Conservation (phyloP, 768 basidiomycete species). For the Termitomyces heimii region DNA sequence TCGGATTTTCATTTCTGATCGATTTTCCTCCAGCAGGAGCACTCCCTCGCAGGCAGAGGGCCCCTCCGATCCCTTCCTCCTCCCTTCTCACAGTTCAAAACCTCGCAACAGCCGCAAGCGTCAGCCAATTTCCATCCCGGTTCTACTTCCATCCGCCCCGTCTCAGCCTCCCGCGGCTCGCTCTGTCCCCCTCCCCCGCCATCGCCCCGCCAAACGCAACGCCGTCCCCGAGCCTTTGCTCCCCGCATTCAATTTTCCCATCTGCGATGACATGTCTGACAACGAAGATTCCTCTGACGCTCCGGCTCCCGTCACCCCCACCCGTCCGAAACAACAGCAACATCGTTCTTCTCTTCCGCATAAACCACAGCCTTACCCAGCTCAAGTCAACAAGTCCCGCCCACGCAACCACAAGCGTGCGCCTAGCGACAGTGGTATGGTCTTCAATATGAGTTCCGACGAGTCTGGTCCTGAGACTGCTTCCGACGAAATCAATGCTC, state of each 20-base stretch:
- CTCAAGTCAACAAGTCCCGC: slow-evolving; percentile 2
- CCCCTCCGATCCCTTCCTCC: slow-evolving; percentile 24
- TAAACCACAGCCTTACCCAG: slow-evolving; percentile 30
- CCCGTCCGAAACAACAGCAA: slow-evolving; percentile 30
- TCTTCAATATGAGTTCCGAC: slow-evolving; percentile 74
- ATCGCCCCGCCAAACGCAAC: slow-evolving; percentile 19
- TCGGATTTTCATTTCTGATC: neutral
- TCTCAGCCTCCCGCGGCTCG: slow-evolving; percentile 29
- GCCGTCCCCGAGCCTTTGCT: slow-evolving; percentile 14
- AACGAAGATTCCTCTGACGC: slow-evolving; percentile 26
- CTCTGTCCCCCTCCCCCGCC: slow-evolving; percentile 45
- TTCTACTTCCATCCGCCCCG: slow-evolving; percentile 1
- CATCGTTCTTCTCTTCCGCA: slow-evolving; percentile 46
- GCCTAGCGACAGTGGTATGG: slow-evolving; percentile 55
- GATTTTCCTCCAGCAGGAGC: neutral
- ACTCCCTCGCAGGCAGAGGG: slow-evolving; percentile 67
- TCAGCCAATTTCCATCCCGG: slow-evolving; percentile 13
- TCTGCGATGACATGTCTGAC: slow-evolving; percentile 58
- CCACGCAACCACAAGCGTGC: slow-evolving; percentile 45
- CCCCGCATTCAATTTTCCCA: slow-evolving; percentile 41
- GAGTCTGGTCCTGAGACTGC: slow-evolving; percentile 26
- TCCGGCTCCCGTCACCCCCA: slow-evolving; percentile 33
- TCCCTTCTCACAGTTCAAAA: slow-evolving; percentile 1
- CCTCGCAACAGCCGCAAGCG: neutral
- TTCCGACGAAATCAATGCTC: slow-evolving; percentile 36